Percentiles rank a stretch among this genome's conserved stretches.
These are phyloP conservation scores for Pichia manshurica DNA, from an alignment of 805 yeast species.

Conservation along the genomic window DNA sequence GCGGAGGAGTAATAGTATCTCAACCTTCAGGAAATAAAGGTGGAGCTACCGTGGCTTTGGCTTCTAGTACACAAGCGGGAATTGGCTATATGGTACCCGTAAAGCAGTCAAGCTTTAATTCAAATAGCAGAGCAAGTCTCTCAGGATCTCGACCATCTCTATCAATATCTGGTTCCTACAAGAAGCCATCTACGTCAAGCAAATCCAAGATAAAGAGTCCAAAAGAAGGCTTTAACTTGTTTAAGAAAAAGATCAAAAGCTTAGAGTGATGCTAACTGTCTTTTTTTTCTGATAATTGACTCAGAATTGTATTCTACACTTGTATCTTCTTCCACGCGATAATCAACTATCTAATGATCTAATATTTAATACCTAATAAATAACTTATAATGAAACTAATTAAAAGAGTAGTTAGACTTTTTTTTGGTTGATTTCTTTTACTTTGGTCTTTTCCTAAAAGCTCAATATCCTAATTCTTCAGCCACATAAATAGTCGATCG, in stretches of 20 bases:
- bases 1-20: slow-evolving; percentile 12
- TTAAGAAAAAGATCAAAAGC: slow-evolving; percentile 22
- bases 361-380: neutral
- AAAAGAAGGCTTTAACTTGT: slow-evolving; percentile 20
- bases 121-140: slow-evolving; percentile 1
- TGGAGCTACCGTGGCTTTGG: neutral
- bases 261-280: slow-evolving; percentile 2
- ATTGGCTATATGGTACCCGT: neutral
- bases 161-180: neutral
- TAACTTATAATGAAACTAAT: no score
- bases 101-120: neutral
- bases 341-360: neutral
- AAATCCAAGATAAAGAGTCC: slow-evolving; percentile 9
- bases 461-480: no score
- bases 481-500: no score
- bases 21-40: neutral
- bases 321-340: no score
- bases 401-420: no score
- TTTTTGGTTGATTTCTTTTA: no score
- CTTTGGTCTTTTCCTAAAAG: no score
- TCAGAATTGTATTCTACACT: no score
- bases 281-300: no score
- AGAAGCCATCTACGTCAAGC: neutral
- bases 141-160: neutral
- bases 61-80: neutral